phyloP scores from a whole-genome alignment of 2,329 filamentous ascomycete genomes.

The Fusarium falciforme region DNA sequence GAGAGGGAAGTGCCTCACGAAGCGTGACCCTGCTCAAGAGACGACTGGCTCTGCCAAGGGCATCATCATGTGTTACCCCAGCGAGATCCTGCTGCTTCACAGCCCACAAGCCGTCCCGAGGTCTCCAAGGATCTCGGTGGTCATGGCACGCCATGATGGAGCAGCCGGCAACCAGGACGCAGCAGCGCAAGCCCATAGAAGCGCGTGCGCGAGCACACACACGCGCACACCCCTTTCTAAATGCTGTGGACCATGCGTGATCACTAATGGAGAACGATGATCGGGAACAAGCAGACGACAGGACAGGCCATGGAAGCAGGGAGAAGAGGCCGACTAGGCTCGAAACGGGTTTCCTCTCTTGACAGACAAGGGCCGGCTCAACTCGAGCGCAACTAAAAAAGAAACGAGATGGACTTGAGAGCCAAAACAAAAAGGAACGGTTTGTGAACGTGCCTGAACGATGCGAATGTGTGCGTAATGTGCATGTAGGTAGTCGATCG shows the following conservation, averaged over 20 bases:
- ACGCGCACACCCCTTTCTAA: slow-evolving; percentile 27
- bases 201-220: slow-evolving; percentile 5
- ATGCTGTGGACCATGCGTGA: slow-evolving; percentile 16
- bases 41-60: slow-evolving; percentile 23
- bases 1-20: slow-evolving; percentile 15
- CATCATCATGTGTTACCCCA: slow-evolving; percentile 32
- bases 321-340: slow-evolving; percentile 17
- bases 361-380: slow-evolving; percentile 9
- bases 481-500: slow-evolving; percentile 37
- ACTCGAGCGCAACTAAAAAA: slow-evolving; percentile 25
- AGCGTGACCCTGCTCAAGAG: slow-evolving; percentile 29
- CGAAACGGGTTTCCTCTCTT: slow-evolving; percentile 3
- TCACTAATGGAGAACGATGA: slow-evolving; percentile 10
- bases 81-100: slow-evolving; percentile 21
- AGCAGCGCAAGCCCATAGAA: slow-evolving; percentile 13
- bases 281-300: slow-evolving; percentile 20
- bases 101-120: slow-evolving; percentile 25
- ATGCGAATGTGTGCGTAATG: slow-evolving; percentile 40
- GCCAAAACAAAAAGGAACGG: slow-evolving; percentile 30
- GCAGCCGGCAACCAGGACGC: slow-evolving; percentile 24
- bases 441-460: slow-evolving; percentile 39
- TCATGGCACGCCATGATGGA: slow-evolving; percentile 20
- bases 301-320: slow-evolving; percentile 15
- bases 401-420: slow-evolving; percentile 9
- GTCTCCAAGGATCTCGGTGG: slow-evolving; percentile 27